phyloP scores from a whole-genome alignment of 1,284 basidiomycete species.

The Naganishia sp. region DNA sequence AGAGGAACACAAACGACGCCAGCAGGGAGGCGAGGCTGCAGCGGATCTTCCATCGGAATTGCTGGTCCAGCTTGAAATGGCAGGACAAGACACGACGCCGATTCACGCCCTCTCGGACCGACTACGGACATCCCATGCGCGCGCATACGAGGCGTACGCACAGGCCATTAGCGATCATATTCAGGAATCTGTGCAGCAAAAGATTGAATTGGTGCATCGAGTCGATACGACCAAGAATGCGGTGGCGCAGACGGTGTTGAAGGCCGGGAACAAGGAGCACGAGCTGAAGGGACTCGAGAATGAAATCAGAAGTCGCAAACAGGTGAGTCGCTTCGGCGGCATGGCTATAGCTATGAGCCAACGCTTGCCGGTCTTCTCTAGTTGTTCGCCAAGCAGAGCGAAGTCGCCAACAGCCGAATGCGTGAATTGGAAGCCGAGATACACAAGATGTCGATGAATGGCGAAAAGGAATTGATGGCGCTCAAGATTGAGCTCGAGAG shows the following conservation, averaged over 20 bases:
- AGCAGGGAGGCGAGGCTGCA: conserved; percentile 70
- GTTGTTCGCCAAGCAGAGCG: conserved; percentile 43
- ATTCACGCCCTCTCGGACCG: conserved; percentile 23
- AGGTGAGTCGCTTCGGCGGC: conserved; percentile 58
- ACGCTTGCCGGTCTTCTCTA: conserved; percentile 26
- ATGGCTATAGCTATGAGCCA: neutral
- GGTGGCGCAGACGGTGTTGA: conserved; percentile 24
- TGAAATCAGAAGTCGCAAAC: conserved; percentile 70
- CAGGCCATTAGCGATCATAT: conserved; percentile 23
- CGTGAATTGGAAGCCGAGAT: conserved; percentile 46
- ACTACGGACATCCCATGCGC: conserved; percentile 4
- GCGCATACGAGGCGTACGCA: conserved; percentile 24
- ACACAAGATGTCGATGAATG: conserved; percentile 42
- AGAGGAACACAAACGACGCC: conserved; percentile 60
- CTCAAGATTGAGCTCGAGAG: conserved; percentile 46
- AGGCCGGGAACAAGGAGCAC: conserved; percentile 29
- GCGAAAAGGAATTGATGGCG: conserved; percentile 44
- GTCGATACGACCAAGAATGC: conserved; percentile 28
- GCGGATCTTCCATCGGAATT: conserved; percentile 66
- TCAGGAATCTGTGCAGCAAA: conserved; percentile 26
- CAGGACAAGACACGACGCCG: conserved; percentile 45
- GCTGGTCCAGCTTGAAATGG: conserved; percentile 65
- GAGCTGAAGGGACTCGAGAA: conserved; percentile 58
- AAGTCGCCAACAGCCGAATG: conserved; percentile 42
- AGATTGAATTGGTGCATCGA: conserved; percentile 20